Evolutionary conservation across 305 asterid species (phyloP).

Genomic region (Caryopteris hybrid): DNA sequence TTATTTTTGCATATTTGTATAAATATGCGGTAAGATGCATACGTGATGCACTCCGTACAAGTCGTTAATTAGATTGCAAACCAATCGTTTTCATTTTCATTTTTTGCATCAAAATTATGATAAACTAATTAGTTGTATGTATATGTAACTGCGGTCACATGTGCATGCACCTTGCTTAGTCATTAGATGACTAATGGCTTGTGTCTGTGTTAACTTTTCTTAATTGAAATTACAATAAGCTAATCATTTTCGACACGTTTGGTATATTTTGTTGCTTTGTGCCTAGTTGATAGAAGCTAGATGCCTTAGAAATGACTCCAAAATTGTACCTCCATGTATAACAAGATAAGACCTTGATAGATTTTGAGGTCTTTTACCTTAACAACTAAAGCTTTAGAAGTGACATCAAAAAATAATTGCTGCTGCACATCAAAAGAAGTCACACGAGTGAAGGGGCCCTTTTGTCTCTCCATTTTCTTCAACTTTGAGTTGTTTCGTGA

Average conservation of each 20-base stretch:
- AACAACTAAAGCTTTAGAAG: conserved; percentile 14
- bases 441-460: conserved; percentile 27
- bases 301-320: conserved; percentile 13
- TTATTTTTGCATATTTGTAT: no score
- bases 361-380: conserved; percentile 2
- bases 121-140: no score
- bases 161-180: no score
- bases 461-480: conserved; percentile 11
- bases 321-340: conserved; percentile 7
- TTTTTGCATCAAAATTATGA: no score
- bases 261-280: background rate
- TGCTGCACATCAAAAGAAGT: background rate
- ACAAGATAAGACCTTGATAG: conserved; percentile 14
- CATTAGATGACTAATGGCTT: no score
- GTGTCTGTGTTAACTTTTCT: no score
- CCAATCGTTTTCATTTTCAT: no score
- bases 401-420: conserved; percentile 8
- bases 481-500: background rate
- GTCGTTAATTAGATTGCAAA: no score
- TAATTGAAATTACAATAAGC: no score
- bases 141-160: no score
- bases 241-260: background rate
- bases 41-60: no score
- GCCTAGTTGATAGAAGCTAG: background rate
- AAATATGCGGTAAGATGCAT: no score